Conservation (phyloP, 306 rosid genomes). For the Lathyrus aphaca region DNA sequence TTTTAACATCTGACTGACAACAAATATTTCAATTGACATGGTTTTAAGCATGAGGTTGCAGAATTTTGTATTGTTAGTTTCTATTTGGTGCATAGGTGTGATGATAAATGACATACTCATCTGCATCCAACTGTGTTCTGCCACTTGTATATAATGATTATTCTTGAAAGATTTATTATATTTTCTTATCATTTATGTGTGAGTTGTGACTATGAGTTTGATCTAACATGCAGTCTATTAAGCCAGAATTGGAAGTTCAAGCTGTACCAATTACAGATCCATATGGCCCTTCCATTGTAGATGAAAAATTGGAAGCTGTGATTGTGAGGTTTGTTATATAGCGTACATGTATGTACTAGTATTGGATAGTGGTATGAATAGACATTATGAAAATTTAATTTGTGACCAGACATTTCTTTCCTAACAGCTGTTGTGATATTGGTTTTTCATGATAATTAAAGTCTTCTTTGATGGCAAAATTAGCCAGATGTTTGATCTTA, state of each 20-base stretch:
- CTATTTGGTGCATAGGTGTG: constrained; percentile 22
- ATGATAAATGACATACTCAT: background rate
- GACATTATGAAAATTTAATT: constrained; percentile 11
- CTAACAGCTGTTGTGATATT: background rate
- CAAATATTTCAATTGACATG: constrained; percentile 8
- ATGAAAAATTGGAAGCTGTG: constrained; percentile 86
- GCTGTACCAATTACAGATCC: constrained; percentile 88
- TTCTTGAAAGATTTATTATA: constrained; percentile 1
- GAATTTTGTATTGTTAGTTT: constrained; percentile 19
- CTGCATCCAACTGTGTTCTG: constrained; percentile 17
- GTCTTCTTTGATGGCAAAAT: constrained; percentile 24
- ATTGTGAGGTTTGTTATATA: constrained; percentile 73
- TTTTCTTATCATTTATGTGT: constrained; percentile 16
- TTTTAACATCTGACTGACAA: constrained; percentile 24
- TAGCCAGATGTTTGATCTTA: background rate
- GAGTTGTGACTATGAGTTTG: constrained; percentile 9
- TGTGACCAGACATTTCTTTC: constrained; percentile 17
- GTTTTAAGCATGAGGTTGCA: constrained; percentile 13
- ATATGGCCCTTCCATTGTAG: constrained; percentile 86
- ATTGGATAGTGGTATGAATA: constrained; percentile 18
- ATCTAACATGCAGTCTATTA: constrained; percentile 64
- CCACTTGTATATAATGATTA: constrained; percentile 15
- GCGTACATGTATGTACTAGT: constrained; percentile 16
- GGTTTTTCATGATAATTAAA: background rate
- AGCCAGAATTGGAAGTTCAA: constrained; percentile 74